phyloP scores from a whole-genome alignment of 768 basidiomycete species.

The Naganishia onofrii region DNA sequence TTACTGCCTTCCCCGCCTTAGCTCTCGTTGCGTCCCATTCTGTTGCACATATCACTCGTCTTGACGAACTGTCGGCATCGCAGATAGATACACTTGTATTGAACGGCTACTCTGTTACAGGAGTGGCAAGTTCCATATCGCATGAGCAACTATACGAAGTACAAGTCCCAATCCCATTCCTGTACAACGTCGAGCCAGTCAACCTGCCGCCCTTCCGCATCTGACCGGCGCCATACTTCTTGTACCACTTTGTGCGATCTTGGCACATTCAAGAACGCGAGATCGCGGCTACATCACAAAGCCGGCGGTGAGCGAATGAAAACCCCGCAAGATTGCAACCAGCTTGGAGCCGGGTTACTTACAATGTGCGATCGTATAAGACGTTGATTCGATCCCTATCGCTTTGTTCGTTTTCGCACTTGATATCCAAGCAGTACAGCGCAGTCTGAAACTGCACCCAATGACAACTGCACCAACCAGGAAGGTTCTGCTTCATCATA shows the following conservation, averaged over 20 bases:
- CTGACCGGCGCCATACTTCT: slow-evolving; percentile 39
- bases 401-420: slow-evolving; percentile 30
- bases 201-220: slow-evolving; percentile 35
- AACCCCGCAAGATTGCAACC: not conserved
- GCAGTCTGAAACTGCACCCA: slow-evolving; percentile 43
- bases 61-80: too few relatives aligned
- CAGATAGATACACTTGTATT: too few relatives aligned
- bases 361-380: slow-evolving; percentile 39
- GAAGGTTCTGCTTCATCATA: slow-evolving; percentile 38
- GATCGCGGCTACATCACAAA: slow-evolving; percentile 27
- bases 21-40: too few relatives aligned
- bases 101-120: too few relatives aligned
- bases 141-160: too few relatives aligned
- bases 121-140: too few relatives aligned
- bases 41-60: too few relatives aligned
- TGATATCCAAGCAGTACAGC: slow-evolving; percentile 29
- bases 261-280: slow-evolving; percentile 37
- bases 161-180: slow-evolving; percentile 44
- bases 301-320: not conserved
- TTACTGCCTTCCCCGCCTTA: too few relatives aligned
- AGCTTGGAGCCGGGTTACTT: slow-evolving; percentile 8
- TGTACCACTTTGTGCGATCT: slow-evolving; percentile 38
- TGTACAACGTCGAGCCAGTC: slow-evolving; percentile 43
- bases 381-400: slow-evolving; percentile 36
- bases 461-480: slow-evolving; percentile 39